phyloP scores from a whole-genome alignment of 2,329 filamentous ascomycete species.

The Pseudogymnoascus pannorum region DNA sequence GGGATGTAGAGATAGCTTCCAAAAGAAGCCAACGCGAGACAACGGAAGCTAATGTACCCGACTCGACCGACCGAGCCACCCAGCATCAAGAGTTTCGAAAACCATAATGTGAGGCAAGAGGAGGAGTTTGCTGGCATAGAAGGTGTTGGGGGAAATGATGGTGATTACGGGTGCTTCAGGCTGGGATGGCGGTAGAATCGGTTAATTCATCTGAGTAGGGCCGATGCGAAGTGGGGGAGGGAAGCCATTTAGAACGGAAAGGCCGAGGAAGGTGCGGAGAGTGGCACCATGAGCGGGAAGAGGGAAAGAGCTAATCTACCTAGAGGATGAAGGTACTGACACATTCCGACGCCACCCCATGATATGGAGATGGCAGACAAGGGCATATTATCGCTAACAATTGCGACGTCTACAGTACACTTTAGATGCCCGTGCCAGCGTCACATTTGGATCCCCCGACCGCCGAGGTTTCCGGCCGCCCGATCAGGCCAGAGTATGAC shows the following conservation, averaged over 20 bases:
- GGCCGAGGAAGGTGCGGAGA: background rate
- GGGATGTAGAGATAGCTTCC: background rate
- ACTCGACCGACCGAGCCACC: background rate
- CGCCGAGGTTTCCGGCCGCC: background rate
- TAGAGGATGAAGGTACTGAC: background rate
- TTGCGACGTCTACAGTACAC: background rate
- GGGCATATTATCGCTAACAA: background rate
- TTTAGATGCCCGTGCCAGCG: background rate
- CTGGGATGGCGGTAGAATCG: background rate
- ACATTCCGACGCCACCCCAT: background rate
- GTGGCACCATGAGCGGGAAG: background rate
- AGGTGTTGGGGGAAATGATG: background rate
- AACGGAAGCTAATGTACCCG: background rate
- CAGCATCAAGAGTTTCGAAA: background rate
- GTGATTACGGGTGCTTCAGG: background rate
- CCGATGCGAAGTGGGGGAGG: background rate
- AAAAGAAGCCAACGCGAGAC: background rate
- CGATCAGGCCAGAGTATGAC: background rate
- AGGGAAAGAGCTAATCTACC: background rate
- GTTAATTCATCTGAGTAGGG: background rate
- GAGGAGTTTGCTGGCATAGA: background rate
- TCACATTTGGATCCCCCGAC: background rate
- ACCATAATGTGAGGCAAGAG: background rate
- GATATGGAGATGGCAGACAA: background rate
- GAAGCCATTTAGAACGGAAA: background rate